Evolutionary conservation across 148 eudicot species (phyloP), one percentile per base, ranked within the genome.

Genomic region (Camellia lanceoleosa): DNA sequence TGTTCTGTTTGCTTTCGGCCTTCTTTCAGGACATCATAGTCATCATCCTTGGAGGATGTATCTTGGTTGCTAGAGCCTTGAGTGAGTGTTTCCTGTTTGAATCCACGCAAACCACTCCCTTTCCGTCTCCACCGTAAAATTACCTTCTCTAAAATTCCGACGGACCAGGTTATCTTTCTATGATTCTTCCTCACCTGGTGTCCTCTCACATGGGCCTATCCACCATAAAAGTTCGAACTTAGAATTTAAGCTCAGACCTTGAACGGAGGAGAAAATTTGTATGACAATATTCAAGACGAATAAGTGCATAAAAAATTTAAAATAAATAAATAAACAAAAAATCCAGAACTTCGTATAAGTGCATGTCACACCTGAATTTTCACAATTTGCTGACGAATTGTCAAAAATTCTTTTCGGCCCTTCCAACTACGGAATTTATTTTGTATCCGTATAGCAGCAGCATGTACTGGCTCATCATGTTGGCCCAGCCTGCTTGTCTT

Each of bases 201-300:
- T 70, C 98, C 98, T 88, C 97, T 92, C 46, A 92, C 86, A 79
- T 89, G 97, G 18, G 98, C 98, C 98, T 94, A 68, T 76, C 59
- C 80, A 71, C 41, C 81, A 77, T 74, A 62, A 75, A 64, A 72
- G 23, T 41, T 43, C 30, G 68, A 75, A 49, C 58, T 81, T 38
- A 69, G 63, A 52, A 38, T 62, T 62, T 10, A 61, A 54, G 59
- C 14, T n/a, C 49, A 16, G 14, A 47, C 58, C 55, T 51, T 52
- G 43, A 62, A 61, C 58, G 1, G 62, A 12, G 20, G 38, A 51
- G 46, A 49, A 30, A 19, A 64, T 65, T 16, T 77, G 41, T 15
- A 52, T 56, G 47, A 6, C 10, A 52, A 51, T 51, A 20, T 11
- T n/a, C 23, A 9, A 4, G 18, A 64, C 54, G 47, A 23, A 51